These are phyloP conservation scores for Aspergillus floridensis DNA, from an alignment of 2,329 filamentous ascomycete species.

Conservation along the genomic window DNA sequence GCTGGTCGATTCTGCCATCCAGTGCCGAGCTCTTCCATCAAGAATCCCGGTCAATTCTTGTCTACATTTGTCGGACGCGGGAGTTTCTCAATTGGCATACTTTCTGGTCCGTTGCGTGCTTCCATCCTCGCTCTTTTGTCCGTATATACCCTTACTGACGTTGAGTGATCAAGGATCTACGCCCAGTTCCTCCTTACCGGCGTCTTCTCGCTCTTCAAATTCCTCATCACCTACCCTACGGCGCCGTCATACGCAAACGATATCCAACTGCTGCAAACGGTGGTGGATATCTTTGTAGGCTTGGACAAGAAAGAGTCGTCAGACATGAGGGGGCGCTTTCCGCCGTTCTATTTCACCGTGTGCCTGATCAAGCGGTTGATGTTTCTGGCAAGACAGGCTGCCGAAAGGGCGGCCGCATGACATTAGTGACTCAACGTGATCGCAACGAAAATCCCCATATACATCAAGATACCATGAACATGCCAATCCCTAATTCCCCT, in stretches of 20 bases:
- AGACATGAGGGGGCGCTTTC: constrained; percentile 14
- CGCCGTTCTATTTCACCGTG: constrained; percentile 22
- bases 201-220: constrained; percentile 22
- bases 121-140: background rate
- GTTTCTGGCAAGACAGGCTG: constrained; percentile 24
- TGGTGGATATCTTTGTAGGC: constrained; percentile 14
- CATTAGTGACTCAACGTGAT: too few relatives aligned
- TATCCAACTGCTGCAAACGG: constrained; percentile 18
- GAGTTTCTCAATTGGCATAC: constrained; percentile 21
- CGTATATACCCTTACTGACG: background rate
- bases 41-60: constrained; percentile 21
- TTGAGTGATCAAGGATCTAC: constrained; percentile 18
- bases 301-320: constrained; percentile 8
- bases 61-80: constrained; percentile 20
- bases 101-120: constrained; percentile 19
- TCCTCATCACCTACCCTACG: constrained; percentile 18
- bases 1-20: constrained; percentile 19
- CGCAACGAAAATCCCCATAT: too few relatives aligned
- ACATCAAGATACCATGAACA: too few relatives aligned
- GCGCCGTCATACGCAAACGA: constrained; percentile 16
- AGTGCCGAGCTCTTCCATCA: constrained; percentile 24
- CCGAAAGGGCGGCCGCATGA: background rate
- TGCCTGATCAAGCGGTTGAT: constrained; percentile 19
- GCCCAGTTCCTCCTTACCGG: constrained; percentile 24
- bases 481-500: background rate